A percentile compares a stretch with the other conserved stretches of the same genome.
phyloP scores from a whole-genome alignment of 2,329 filamentous ascomycete species.

The Ophiostoma australiae region DNA sequence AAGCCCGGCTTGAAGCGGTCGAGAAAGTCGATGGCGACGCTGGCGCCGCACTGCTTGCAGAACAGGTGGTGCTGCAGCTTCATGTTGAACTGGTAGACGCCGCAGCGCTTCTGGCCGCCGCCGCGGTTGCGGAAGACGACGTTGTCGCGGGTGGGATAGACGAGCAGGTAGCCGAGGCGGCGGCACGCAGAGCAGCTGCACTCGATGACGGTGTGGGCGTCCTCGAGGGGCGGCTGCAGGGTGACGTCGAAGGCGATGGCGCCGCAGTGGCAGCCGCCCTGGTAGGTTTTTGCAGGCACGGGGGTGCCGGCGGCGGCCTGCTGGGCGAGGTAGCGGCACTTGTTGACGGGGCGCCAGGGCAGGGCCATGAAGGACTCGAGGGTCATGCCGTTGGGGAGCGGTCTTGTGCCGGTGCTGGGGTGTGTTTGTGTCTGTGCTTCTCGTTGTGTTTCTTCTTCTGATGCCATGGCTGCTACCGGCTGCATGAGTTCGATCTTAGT shows the following conservation, averaged over 20 bases:
- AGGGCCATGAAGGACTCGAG: not conserved
- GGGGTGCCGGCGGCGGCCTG: conserved; percentile 11
- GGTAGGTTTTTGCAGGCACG: conserved; percentile 37
- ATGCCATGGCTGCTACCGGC: not conserved
- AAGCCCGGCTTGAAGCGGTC: conserved; percentile 29
- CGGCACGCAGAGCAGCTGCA: conserved; percentile 53
- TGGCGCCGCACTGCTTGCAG: conserved; percentile 44
- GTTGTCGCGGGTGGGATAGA: conserved; percentile 41
- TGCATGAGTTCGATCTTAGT: not conserved
- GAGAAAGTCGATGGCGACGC: conserved; percentile 45
- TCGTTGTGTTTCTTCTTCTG: not conserved
- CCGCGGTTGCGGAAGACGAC: conserved; percentile 38
- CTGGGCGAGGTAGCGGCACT: conserved; percentile 11
- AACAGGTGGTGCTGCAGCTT: conserved; percentile 47
- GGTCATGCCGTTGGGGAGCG: not conserved
- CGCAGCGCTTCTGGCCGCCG: conserved; percentile 37
- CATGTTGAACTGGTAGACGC: conserved; percentile 44
- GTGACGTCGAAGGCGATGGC: conserved; percentile 45
- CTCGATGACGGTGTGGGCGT: conserved; percentile 40
- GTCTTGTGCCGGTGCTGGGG: not conserved
- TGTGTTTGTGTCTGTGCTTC: not conserved
- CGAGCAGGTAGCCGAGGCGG: conserved; percentile 48
- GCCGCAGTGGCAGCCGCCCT: conserved; percentile 51
- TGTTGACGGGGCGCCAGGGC: conserved; percentile 13
- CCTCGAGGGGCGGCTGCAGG: conserved; percentile 45